Percentiles rank a stretch among this genome's conserved stretches.
These are phyloP conservation scores for Hypoxylon sp. DNA, from an alignment of 2,329 filamentous ascomycete species.

Conservation along the genomic window DNA sequence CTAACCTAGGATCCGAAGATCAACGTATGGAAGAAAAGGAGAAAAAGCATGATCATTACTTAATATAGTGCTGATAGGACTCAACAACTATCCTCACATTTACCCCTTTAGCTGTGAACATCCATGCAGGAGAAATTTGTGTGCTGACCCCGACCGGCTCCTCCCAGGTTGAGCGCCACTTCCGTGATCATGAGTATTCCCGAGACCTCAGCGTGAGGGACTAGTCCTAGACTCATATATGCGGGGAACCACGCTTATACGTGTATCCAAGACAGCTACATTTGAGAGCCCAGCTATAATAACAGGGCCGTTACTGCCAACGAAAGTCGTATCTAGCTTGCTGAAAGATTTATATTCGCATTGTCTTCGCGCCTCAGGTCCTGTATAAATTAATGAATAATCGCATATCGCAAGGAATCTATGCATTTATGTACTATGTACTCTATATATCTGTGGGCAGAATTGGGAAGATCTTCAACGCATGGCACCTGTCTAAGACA, in stretches of 20 bases:
- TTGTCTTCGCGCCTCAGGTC: background rate
- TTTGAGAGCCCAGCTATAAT: background rate
- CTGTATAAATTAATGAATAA: background rate
- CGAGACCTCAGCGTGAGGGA: background rate
- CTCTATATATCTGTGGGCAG: background rate
- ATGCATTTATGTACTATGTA: background rate
- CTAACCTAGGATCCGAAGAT: background rate
- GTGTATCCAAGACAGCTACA: background rate
- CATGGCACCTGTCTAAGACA: constrained; percentile 36
- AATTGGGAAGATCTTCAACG: constrained; percentile 11
- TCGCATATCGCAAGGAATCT: background rate
- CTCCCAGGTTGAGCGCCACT: background rate
- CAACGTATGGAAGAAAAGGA: no score
- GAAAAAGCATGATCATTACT: no score
- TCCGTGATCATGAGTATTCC: background rate
- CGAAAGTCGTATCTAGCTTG: background rate
- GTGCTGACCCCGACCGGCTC: background rate
- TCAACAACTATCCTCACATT: no score
- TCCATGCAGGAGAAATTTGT: background rate
- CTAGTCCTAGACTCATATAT: background rate
- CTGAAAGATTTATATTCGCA: background rate
- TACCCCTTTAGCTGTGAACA: background rate
- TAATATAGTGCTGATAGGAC: no score
- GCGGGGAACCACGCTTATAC: background rate
- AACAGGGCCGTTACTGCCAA: background rate